These are phyloP conservation scores for Neoboletus brunneissimus DNA, from an alignment of 768 basidiomycete species.

Conservation along the genomic window DNA sequence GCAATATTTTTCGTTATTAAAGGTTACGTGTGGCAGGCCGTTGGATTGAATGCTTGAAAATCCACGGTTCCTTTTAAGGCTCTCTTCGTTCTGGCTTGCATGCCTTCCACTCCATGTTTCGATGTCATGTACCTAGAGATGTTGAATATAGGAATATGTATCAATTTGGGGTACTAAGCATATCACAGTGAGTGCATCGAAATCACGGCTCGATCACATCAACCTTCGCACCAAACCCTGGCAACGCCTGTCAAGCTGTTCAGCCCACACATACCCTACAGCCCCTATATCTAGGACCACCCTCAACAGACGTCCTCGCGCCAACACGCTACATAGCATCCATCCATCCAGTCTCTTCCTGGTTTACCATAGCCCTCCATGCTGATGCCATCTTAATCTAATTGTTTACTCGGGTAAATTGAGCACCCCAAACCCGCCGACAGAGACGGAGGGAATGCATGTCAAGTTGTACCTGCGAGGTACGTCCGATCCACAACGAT, in stretches of 20 bases:
- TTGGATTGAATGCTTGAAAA: too few species aligned
- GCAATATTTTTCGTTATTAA: too few species aligned
- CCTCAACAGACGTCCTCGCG: slow-evolving; percentile 12
- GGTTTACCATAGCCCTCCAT: too few species aligned
- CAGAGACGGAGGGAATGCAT: slow-evolving; percentile 10
- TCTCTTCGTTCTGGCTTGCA: too few species aligned
- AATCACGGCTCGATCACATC: not conserved
- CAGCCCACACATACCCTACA: slow-evolving; percentile 4
- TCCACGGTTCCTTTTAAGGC: too few species aligned
- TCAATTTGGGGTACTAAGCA: too few species aligned
- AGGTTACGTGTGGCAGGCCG: too few species aligned
- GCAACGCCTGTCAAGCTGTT: slow-evolving; percentile 10
- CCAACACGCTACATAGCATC: slow-evolving; percentile 4
- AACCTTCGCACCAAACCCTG: not conserved
- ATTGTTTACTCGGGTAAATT: not conserved
- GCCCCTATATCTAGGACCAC: slow-evolving; percentile 5
- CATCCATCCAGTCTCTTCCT: too few species aligned
- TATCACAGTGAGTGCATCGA: too few species aligned
- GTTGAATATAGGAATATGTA: too few species aligned
- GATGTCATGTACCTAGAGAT: not conserved
- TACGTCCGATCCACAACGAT: not conserved
- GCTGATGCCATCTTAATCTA: too few species aligned
- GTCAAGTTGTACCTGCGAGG: not conserved
- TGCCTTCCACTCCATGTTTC: too few species aligned
- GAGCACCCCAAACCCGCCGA: not conserved